Base-by-base conservation (phyloP, 345 rosid species). In the Orychophragmus violaceus region DNA sequence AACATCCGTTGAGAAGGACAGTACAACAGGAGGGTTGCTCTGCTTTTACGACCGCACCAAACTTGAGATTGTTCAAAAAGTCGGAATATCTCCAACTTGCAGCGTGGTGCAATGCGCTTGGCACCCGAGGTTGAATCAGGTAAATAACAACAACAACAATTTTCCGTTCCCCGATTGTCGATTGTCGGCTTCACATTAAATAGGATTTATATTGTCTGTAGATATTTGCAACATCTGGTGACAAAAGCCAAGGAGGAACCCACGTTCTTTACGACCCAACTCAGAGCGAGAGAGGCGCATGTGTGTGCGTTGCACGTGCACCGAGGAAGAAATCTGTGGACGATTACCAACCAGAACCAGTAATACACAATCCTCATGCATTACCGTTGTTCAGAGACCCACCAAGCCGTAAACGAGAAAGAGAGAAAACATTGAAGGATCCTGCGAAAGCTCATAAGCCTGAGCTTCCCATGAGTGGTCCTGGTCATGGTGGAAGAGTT, bases 51-150 rank as follows among this genome's bases (percentile, higher is more conserved):
- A 94, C 71, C 78, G 89, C 19, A 68, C 75, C 42, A 90, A 90
- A 80, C 95, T 90, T 33, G 96, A 94, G 78, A 87, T 94, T 67
- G 89, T 94, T 71, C 88, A 91, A 49, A 85, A 83, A 76, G 84
- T 90, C 57, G 99, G 97, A 21, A 82, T 94, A 61, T 88, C 99
- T 48, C 87, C 88, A 8, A 85, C 89, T 72, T 74, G 78, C 71
- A 94, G 96, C 66, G 99, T 94, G 35, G 96, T 90, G 68, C 96
- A 84, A 62, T 90, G 99, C 66, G 78, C 80, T 42, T 94, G 99
- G 97, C 97, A 94, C 74, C 88, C 96, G 29, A 90, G 82, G 80
- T 75, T 90, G 75, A 90, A 94, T 82, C 99, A 94, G 96, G 97
- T 90, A 84, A 59, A 17, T 46, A 54, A 30, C 18, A 59, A 41